phyloP scores from a whole-genome alignment of 306 rosid species.

The Dalbergia cultrata region DNA sequence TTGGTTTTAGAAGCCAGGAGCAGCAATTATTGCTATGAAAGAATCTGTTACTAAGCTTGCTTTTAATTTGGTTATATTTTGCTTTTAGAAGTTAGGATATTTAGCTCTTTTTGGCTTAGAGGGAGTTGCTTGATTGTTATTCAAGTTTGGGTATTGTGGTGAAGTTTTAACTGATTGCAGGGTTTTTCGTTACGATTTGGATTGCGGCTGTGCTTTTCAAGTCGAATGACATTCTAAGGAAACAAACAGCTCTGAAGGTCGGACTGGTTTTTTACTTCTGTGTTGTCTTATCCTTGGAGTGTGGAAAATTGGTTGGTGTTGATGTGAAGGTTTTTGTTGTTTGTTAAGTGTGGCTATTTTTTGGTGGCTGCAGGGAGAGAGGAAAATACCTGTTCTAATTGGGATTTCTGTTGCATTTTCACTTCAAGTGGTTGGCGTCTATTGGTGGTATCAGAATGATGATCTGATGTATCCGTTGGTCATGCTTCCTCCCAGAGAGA shows the following conservation, averaged over 20 bases:
- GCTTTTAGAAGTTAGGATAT: background rate
- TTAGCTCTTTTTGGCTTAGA: background rate
- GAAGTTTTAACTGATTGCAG: slow-evolving; percentile 46
- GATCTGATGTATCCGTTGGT: slow-evolving; percentile 83
- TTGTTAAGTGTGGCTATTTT: slow-evolving; percentile 35
- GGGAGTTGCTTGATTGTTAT: background rate
- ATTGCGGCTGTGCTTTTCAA: slow-evolving; percentile 91
- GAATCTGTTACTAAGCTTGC: too few relatives aligned
- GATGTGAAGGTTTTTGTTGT: background rate
- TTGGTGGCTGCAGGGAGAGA: slow-evolving; percentile 91
- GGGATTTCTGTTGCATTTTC: slow-evolving; percentile 82
- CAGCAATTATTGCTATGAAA: background rate
- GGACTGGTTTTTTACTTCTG: background rate
- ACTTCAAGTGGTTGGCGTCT: slow-evolving; percentile 80
- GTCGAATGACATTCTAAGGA: slow-evolving; percentile 89
- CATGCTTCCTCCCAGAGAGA: slow-evolving; percentile 92
- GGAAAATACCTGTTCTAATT: slow-evolving; percentile 75
- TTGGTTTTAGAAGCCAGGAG: background rate
- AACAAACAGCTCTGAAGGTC: slow-evolving; percentile 91
- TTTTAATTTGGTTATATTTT: background rate
- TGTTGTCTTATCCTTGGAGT: background rate
- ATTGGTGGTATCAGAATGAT: slow-evolving; percentile 98
- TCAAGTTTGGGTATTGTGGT: background rate
- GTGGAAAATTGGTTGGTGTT: slow-evolving; percentile 4
- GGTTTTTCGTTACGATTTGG: slow-evolving; percentile 84